Conservation (phyloP, 73 alveolate species). For the Durusdinium trenchii region DNA sequence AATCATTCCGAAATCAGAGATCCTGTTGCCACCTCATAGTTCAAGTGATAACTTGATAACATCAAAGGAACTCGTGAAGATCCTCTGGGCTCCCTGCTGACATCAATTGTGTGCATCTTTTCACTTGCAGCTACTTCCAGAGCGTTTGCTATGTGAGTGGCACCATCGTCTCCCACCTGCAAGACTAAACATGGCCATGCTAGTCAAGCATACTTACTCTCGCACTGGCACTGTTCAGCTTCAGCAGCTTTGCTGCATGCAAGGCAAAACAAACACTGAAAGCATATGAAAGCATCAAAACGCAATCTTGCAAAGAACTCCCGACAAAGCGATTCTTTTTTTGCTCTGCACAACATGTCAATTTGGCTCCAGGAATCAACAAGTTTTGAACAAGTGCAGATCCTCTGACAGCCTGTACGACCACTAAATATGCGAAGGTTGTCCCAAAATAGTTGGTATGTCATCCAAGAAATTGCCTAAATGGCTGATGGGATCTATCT, state of each 20-base stretch:
- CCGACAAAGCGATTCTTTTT: neutral
- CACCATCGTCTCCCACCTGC: constrained; percentile 92
- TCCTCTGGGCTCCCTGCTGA: neutral
- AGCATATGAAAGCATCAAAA: neutral
- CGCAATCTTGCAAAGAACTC: neutral
- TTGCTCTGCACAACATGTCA: constrained; percentile 28
- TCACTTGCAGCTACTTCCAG: constrained; percentile 32
- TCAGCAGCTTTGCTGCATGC: too few relatives aligned
- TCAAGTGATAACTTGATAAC: neutral
- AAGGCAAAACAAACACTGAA: neutral
- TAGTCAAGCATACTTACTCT: neutral
- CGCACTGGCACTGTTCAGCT: too few relatives aligned
- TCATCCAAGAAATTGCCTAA: too few relatives aligned
- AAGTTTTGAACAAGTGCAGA: neutral
- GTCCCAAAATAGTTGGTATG: too few relatives aligned
- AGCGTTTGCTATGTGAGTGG: constrained; percentile 55
- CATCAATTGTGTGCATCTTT: constrained; percentile 72
- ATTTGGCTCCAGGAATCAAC: constrained; percentile 21
- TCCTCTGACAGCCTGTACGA: too few relatives aligned
- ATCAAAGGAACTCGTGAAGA: neutral
- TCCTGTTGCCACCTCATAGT: constrained; percentile 81
- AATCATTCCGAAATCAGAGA: constrained; percentile 40
- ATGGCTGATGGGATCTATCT: too few relatives aligned
- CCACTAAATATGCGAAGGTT: too few relatives aligned
- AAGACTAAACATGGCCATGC: too few relatives aligned